phyloP scores from a whole-genome alignment of 2,329 filamentous ascomycete genomes.

The Byssochlamys sp. region DNA sequence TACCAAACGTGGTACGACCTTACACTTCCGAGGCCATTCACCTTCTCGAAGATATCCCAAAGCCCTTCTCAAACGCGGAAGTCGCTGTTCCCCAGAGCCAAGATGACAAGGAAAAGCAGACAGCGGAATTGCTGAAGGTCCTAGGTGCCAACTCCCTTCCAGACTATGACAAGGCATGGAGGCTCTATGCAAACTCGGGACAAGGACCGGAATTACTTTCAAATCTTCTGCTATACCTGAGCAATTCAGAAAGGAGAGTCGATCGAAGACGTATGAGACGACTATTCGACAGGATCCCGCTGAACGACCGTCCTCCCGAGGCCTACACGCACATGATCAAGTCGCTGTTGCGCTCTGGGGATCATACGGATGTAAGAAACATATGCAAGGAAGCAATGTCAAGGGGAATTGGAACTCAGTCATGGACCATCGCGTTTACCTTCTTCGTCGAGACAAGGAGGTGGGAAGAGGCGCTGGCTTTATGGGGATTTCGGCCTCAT shows the following conservation, averaged over 20 bases:
- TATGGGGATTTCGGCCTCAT: slow-evolving; percentile 20
- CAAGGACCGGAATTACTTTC: slow-evolving; percentile 17
- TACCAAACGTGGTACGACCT: slow-evolving; percentile 14
- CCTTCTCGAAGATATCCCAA: slow-evolving; percentile 3
- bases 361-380: slow-evolving; percentile 28
- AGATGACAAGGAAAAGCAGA: slow-evolving; percentile 9
- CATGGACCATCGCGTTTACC: slow-evolving; percentile 23
- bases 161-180: slow-evolving; percentile 34
- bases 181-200: slow-evolving; percentile 26
- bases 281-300: slow-evolving; percentile 38
- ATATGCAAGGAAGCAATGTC: slow-evolving; percentile 34
- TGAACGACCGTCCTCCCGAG: slow-evolving; percentile 25
- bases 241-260: slow-evolving; percentile 24
- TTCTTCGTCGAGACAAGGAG: slow-evolving; percentile 20
- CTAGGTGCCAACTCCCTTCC: slow-evolving; percentile 6
- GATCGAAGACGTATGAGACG: slow-evolving; percentile 35
- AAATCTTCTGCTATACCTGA: slow-evolving; percentile 29
- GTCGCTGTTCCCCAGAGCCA: neutral
- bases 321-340: slow-evolving; percentile 39
- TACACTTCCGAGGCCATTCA: slow-evolving; percentile 17
- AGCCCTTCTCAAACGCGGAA: slow-evolving; percentile 4
- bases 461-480: slow-evolving; percentile 22
- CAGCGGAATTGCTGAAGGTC: slow-evolving; percentile 11
- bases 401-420: slow-evolving; percentile 14
- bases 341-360: slow-evolving; percentile 33